Evolutionary conservation across 1,284 basidiomycete genomes (phyloP), one percentile per base, ranked within the genome.

Genomic region (Sutorius eximius): DNA sequence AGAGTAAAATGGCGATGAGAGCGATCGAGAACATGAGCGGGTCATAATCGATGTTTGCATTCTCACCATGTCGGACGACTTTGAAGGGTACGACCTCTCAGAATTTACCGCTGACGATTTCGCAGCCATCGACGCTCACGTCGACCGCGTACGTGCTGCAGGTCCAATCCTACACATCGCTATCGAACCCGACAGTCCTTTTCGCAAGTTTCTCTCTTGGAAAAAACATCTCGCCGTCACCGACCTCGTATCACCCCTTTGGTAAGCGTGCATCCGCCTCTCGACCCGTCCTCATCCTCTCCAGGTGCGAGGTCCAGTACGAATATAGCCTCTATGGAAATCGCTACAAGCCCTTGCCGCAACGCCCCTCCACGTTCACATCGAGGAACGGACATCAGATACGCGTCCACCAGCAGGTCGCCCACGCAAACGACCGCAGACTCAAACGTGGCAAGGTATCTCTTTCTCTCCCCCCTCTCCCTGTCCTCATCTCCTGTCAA

Each of bases 261-360:
- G 86, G 87, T 86, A 68, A 53, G 77, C 53, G 53, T 37, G 34
- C 16, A 8, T 27, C 5, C 24, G 4, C 24, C 29, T 6, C 12
- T 22, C 1, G 12, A 3, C 9, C 15, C 15, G 10, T 3, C n/a
- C 20, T 44, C 36, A 44, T 29, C 27, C 41, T 32, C 12, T 27
- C 46, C 57, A 89, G 87, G 87, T 89, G 87, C 63, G 87, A 89
- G 63, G 76, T 93, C 52, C 90, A 93, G 66, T 85, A 82, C 65
- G 87, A 90, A 58, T 91, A 91, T 62, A 81, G 85, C 3, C 73
- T 90, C 29, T 79, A 81, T 27, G 82, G 85, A 59, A 73, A 76
- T 51, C 80, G 89, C 8, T 76, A 75, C 49, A 75, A 75, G 41
- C 82, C 81, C 5, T 64, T 87, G 0, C 71, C 73, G 12, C 56